These are phyloP conservation scores for Apiosordaria backusii DNA, from an alignment of 495 filamentous ascomycete species.

Conservation along the genomic window DNA sequence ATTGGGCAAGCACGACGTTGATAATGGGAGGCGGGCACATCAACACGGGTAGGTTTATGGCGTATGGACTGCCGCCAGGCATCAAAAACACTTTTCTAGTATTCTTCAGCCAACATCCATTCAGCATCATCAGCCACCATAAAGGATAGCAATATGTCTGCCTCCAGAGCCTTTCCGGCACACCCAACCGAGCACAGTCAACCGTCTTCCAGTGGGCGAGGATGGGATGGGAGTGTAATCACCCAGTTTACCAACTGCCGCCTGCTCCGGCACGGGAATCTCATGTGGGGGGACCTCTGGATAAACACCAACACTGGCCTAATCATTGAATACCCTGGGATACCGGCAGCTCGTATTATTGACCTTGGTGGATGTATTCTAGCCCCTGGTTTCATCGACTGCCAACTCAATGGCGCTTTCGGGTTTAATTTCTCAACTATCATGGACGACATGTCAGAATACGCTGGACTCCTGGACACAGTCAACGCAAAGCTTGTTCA, in stretches of 20 bases:
- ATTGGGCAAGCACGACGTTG: not conserved
- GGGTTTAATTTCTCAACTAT: constrained; percentile 81
- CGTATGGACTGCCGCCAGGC: too few species aligned
- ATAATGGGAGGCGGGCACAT: not conserved
- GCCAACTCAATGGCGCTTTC: constrained; percentile 80
- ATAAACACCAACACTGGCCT: constrained; percentile 70
- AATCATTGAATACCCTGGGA: constrained; percentile 60
- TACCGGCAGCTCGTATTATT: constrained; percentile 52
- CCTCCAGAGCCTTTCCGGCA: too few species aligned
- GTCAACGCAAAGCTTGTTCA: constrained; percentile 65
- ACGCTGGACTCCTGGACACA: constrained; percentile 60
- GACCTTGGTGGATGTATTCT: constrained; percentile 76
- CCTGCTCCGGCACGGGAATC: constrained; percentile 56
- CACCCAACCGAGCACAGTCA: too few species aligned
- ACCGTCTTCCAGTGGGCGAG: not conserved
- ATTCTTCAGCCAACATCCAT: too few species aligned
- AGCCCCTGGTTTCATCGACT: constrained; percentile 78
- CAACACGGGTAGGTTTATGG: too few species aligned
- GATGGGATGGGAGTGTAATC: constrained; percentile 43
- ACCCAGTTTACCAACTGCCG: constrained; percentile 84
- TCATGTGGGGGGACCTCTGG: constrained; percentile 75
- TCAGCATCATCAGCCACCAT: too few species aligned
- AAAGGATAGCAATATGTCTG: too few species aligned
- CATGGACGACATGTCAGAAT: constrained; percentile 60
- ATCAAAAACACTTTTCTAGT: too few species aligned